Percentiles rank a stretch among this genome's conserved stretches.
Evolutionary conservation across 1,139 yeast species (phyloP).

Genomic region (Hemisphaericaspora xylofermentans): DNA sequence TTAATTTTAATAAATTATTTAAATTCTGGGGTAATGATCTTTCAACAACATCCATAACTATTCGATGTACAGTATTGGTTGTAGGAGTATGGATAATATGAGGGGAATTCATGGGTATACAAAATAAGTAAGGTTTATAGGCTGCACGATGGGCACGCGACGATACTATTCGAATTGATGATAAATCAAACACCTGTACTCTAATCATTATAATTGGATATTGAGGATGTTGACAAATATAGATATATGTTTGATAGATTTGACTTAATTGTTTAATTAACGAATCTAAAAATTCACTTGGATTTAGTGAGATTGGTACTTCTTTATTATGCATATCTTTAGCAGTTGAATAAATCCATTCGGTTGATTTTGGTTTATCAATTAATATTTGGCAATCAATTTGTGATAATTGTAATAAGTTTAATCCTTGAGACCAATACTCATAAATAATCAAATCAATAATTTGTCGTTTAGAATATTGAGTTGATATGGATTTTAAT

Average conservation of each 20-base stretch:
- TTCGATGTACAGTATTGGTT: constrained; percentile 45
- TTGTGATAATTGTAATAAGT: constrained; percentile 68
- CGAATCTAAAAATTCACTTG: constrained; percentile 46
- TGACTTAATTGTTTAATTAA: constrained; percentile 49
- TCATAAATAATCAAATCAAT: constrained; percentile 52
- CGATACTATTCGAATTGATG: constrained; percentile 20
- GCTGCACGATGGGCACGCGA: constrained; percentile 45
- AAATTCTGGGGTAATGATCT: constrained; percentile 46
- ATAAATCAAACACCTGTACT: constrained; percentile 65
- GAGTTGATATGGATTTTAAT: constrained; percentile 14
- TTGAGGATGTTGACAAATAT: constrained; percentile 65
- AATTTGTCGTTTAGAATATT: constrained; percentile 41
- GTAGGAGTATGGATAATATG: constrained; percentile 60
- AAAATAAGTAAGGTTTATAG: constrained; percentile 61
- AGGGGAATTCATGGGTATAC: constrained; percentile 67
- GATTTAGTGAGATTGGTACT: constrained; percentile 37
- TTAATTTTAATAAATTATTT: constrained; percentile 27
- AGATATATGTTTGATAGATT: constrained; percentile 57
- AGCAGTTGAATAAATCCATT: constrained; percentile 62
- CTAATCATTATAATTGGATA: constrained; percentile 61
- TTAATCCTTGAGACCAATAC: constrained; percentile 64
- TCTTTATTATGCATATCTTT: constrained; percentile 36
- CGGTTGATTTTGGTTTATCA: constrained; percentile 50
- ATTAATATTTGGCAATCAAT: constrained; percentile 65
- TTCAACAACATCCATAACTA: constrained; percentile 61